Evolutionary conservation across 106 monocot species (phyloP), one percentile per base, ranked within the genome.

Genomic region (Acorus calamus): DNA sequence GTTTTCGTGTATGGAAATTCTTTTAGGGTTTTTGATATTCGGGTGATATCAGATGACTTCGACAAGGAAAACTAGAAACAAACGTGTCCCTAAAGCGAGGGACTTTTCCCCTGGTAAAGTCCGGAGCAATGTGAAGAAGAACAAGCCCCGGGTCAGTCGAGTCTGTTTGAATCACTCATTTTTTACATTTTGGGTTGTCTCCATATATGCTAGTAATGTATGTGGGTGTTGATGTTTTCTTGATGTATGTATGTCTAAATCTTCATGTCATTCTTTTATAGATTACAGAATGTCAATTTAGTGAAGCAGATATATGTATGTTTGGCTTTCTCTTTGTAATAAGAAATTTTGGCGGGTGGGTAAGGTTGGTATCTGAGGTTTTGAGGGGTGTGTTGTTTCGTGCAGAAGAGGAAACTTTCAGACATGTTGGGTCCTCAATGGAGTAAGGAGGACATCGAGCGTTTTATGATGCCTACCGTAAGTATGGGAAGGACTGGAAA

Each of bases 401-500:
- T 65, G 73, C 59, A 77, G 82, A 83, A 83, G 56, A 74, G 66
- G 70, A 83, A 78, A 71, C 59, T 74, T 49, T 74, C 74, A 6
- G 78, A 78, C 44, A 56, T 76, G 76, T 54, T 78, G 45, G 78
- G 70, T 53, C 55, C 74, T 46, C 74, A 50, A 54, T 83, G 82
- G 82, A 74, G 59, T 69, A 74, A 74, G 42, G 74, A 78, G 52
- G 81, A 81, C 49, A 64, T 81, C 10, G 57, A 52, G 14, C 44
- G 44, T 5, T 81, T 54, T 83, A 78, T 74, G 66, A 71, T 28
- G 65, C 82, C 13, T 83, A 63, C 52, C 71, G 74, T 42, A 74
- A 64, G 66, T 64, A 74, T 75, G 82, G 82, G 44, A 78, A 74
- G 60, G 70, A 83, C 44, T 83, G 82, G 82, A 71, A 55, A 64